Conservation (phyloP, 1,139 yeast species). For the Debaryomycetaceae sp. region DNA sequence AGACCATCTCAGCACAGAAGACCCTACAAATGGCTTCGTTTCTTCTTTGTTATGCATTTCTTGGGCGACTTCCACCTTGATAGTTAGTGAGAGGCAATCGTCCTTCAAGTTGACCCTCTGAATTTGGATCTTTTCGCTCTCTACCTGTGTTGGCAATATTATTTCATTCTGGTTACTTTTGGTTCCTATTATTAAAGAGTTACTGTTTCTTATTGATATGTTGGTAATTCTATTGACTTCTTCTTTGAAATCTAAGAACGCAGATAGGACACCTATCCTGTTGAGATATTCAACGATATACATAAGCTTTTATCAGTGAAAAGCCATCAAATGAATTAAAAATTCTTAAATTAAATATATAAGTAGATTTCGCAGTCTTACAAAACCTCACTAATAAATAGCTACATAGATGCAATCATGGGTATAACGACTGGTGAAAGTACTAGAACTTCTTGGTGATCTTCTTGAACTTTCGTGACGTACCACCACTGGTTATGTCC, state of each 20-base stretch:
- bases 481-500: background rate
- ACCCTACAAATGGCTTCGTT: slow-evolving; percentile 18
- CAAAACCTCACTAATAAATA: background rate
- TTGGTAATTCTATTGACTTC: slow-evolving; percentile 9
- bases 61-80: background rate
- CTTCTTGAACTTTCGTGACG: background rate
- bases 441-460: background rate
- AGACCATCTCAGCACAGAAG: slow-evolving; percentile 31
- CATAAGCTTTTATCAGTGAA: slow-evolving; percentile 15
- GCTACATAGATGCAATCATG: background rate
- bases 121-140: slow-evolving; percentile 3
- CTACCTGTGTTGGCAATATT: slow-evolving; percentile 5
- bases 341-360: too few species aligned
- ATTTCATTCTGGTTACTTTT: slow-evolving; percentile 1
- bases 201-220: background rate
- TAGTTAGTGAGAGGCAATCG: slow-evolving; percentile 5
- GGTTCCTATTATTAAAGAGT: slow-evolving; percentile 2
- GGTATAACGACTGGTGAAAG: background rate
- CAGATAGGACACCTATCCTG: slow-evolving; percentile 30
- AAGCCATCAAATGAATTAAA: too few species aligned
- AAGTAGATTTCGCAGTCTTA: background rate
- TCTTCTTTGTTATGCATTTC: slow-evolving; percentile 3
- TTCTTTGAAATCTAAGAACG: slow-evolving; percentile 20
- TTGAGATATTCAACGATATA: slow-evolving; percentile 40
- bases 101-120: slow-evolving; percentile 3